Evolutionary conservation across 2,329 filamentous ascomycete species (phyloP).

Genomic region (Coniochaeta sp.): DNA sequence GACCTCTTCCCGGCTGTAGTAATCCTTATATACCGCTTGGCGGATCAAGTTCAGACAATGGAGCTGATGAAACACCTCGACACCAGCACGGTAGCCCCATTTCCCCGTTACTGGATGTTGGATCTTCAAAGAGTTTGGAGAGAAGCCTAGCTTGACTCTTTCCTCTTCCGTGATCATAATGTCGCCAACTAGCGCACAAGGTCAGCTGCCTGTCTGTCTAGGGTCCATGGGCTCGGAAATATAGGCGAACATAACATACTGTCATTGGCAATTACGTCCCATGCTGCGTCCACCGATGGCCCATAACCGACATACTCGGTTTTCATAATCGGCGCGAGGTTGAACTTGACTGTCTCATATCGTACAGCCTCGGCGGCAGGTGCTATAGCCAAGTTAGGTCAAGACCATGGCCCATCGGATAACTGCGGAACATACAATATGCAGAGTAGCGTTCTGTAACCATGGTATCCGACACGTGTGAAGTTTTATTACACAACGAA

Average conservation of each 20-base stretch:
- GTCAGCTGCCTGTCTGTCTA: neutral
- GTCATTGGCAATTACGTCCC: conserved; percentile 45
- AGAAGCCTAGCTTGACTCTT: conserved; percentile 42
- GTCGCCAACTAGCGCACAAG: conserved; percentile 40
- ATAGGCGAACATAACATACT: conserved; percentile 12
- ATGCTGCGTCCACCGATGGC: conserved; percentile 48
- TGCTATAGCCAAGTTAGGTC: conserved; percentile 21
- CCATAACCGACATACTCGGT: conserved; percentile 48
- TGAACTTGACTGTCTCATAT: conserved; percentile 43
- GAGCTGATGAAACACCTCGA: conserved; percentile 52
- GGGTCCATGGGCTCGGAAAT: neutral
- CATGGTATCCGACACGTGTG: conserved; percentile 22
- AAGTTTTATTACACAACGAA: conserved; percentile 26
- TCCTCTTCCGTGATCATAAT: conserved; percentile 51
- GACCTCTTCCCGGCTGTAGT: conserved; percentile 32
- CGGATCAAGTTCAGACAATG: conserved; percentile 42
- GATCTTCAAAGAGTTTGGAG: conserved; percentile 46
- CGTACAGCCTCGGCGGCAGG: conserved; percentile 37
- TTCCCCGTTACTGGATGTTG: conserved; percentile 48
- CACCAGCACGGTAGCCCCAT: conserved; percentile 50
- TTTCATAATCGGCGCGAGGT: conserved; percentile 36
- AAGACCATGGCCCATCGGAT: conserved; percentile 4
- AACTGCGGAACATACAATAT: conserved; percentile 18
- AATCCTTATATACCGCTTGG: conserved; percentile 40
- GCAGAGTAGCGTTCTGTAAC: conserved; percentile 31